phyloP scores from a whole-genome alignment of 768 basidiomycete genomes.

The Harrya chromipes region DNA sequence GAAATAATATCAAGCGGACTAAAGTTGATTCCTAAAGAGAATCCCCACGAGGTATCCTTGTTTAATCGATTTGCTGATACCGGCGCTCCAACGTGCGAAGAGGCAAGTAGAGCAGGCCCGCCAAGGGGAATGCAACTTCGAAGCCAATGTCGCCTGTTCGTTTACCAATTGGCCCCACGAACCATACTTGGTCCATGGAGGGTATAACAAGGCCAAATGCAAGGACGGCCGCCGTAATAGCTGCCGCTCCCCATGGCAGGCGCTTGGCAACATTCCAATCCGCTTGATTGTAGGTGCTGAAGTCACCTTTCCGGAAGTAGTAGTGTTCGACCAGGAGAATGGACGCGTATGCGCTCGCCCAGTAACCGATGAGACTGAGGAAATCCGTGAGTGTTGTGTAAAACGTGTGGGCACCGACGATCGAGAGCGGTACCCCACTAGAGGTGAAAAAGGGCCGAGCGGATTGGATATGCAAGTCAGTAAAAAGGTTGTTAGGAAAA shows the following conservation, averaged over 20 bases:
- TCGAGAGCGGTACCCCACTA: constrained; percentile 65
- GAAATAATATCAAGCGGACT: constrained; percentile 6
- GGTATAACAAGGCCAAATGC: constrained; percentile 59
- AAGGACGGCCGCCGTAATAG: constrained; percentile 47
- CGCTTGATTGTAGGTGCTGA: constrained; percentile 44
- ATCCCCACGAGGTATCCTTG: neutral
- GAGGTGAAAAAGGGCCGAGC: no score
- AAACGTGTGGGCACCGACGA: constrained; percentile 67
- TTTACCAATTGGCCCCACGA: constrained; percentile 62
- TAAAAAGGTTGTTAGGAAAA: neutral
- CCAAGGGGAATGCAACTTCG: constrained; percentile 51
- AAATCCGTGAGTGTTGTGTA: constrained; percentile 62
- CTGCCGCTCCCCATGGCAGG: constrained; percentile 64
- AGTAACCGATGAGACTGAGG: constrained; percentile 68
- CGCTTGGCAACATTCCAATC: constrained; percentile 49
- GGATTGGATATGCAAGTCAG: constrained; percentile 7
- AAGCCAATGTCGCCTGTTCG: constrained; percentile 71
- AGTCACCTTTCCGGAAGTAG: constrained; percentile 53
- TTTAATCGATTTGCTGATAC: constrained; percentile 25
- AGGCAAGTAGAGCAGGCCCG: constrained; percentile 49
- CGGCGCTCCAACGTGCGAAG: constrained; percentile 50
- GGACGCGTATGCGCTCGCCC: constrained; percentile 53
- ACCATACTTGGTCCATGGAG: constrained; percentile 72
- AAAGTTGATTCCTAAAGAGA: neutral
- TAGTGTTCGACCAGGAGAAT: constrained; percentile 67